These are phyloP conservation scores for Esteya vermicola DNA, from an alignment of 2,329 filamentous ascomycete species.

Conservation along the genomic window DNA sequence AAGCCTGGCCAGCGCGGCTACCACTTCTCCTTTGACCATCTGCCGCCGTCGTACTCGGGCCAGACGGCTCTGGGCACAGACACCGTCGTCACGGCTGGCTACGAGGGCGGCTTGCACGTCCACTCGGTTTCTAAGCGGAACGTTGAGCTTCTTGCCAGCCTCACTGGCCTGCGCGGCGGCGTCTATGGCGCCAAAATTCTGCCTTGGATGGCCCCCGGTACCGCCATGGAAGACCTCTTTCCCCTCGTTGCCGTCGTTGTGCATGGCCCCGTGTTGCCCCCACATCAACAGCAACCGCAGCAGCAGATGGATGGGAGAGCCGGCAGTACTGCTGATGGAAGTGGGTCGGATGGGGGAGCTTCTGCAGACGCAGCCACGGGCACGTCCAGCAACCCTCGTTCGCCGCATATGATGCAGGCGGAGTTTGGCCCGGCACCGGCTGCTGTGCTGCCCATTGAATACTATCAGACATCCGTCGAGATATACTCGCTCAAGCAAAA, in stretches of 20 bases:
- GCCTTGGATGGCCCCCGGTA: slow-evolving; percentile 45
- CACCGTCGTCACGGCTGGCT: slow-evolving; percentile 62
- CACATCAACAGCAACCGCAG: slow-evolving; percentile 9
- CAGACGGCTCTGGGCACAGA: slow-evolving; percentile 29
- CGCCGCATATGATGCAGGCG: not conserved
- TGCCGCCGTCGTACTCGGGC: slow-evolving; percentile 29
- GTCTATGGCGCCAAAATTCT: slow-evolving; percentile 75
- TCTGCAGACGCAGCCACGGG: not conserved
- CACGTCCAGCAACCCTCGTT: not conserved
- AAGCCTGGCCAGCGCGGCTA: slow-evolving; percentile 56
- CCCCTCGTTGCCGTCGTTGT: slow-evolving; percentile 69
- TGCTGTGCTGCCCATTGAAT: slow-evolving; percentile 26
- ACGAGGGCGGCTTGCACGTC: slow-evolving; percentile 66
- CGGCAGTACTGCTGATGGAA: not conserved
- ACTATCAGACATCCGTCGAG: slow-evolving; percentile 79
- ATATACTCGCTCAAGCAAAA: slow-evolving; percentile 74
- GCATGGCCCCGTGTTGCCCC: slow-evolving; percentile 56
- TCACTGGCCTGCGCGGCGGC: slow-evolving; percentile 66
- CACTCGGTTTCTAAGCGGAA: slow-evolving; percentile 60
- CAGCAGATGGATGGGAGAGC: slow-evolving; percentile 5
- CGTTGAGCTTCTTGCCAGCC: slow-evolving; percentile 51
- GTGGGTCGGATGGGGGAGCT: not conserved
- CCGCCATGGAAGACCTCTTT: slow-evolving; percentile 36
- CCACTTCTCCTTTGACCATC: slow-evolving; percentile 67
- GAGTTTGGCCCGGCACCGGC: slow-evolving; percentile 7